Evolutionary conservation across 2,329 filamentous ascomycete species (phyloP), one percentile per base, ranked within the genome.

Genomic region (Aspergillus brasiliensis): DNA sequence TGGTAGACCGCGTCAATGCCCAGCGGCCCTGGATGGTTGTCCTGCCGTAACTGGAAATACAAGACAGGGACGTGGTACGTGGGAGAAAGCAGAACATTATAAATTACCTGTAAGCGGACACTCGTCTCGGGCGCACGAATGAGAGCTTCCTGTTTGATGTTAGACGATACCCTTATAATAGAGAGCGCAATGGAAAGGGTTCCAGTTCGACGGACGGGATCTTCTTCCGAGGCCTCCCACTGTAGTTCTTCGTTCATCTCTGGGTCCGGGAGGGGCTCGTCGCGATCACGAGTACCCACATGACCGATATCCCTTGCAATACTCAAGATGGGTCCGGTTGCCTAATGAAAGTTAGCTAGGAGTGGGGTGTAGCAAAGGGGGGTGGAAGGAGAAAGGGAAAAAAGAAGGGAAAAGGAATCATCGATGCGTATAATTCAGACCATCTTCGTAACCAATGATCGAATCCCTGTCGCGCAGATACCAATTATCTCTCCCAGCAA

Each of bases 11-110:
- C 85, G 62, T 92, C 88, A 66, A 92, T 80, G 68, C 84, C 82
- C 69, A 85, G 76, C 40, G 82, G 78, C 63, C 87, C 85, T 59
- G 82, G 80, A 51, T 79, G 75, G 17, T 84, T 82, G 60, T 87
- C 77, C 61, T 83, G 82, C 65, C 86, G 83, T 68, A 92, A 75
- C 56, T 81, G 85, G 78, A 94, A 92, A 85, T 90, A 93, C 58
- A 93, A 81, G 60, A 90, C 90, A 8, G 91, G 91, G 48, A 89
- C 85, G 62, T 84, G 84, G 76, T 93, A 94, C 58, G 88, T 90
- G 57, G 88, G 86, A 67, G 92, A 91, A 62, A 90, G 81, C 69
- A 91, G 83, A 68, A 93, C 86, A 74, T 92, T 88, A 77, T 92
- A 93, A 61, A 84, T 82, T 65, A 91, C 85, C 56, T 74, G 67